A percentile compares a stretch with the other conserved stretches of the same genome.
Evolutionary conservation across 768 basidiomycete genomes (phyloP).

Genomic region (Cytidiella melzeri): DNA sequence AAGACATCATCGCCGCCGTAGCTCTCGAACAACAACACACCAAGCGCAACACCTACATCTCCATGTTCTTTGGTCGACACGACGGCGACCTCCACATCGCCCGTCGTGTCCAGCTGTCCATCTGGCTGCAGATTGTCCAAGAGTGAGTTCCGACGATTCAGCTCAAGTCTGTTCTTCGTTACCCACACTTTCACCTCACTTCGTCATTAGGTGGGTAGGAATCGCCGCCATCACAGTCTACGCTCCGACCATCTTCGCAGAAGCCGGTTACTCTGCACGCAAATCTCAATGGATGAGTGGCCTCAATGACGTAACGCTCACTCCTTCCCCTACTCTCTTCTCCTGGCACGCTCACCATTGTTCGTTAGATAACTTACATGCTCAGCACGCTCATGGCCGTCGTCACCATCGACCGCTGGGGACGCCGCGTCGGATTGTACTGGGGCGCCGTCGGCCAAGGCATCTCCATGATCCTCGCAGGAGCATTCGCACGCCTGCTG

Average conservation of each 20-base stretch:
- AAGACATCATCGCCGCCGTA: slow-evolving; percentile 34
- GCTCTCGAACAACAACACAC: slow-evolving; percentile 35
- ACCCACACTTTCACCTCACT: too few species aligned
- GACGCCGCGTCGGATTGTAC: slow-evolving; percentile 38
- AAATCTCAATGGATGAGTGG: slow-evolving; percentile 41
- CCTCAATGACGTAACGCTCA: slow-evolving; percentile 32
- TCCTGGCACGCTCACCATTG: not conserved
- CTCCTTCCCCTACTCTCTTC: not conserved
- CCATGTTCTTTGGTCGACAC: slow-evolving; percentile 37
- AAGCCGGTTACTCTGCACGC: slow-evolving; percentile 36
- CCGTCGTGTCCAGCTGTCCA: slow-evolving; percentile 35
- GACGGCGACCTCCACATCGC: slow-evolving; percentile 37
- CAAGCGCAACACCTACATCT: slow-evolving; percentile 36
- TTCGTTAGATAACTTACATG: slow-evolving; percentile 37
- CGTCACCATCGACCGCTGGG: slow-evolving; percentile 38
- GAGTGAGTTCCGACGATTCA: slow-evolving; percentile 32
- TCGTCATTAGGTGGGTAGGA: slow-evolving; percentile 33
- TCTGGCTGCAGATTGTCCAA: slow-evolving; percentile 42
- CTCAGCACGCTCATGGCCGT: slow-evolving; percentile 35
- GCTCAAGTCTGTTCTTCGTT: too few species aligned
- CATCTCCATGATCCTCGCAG: slow-evolving; percentile 32
- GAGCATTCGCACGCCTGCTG: slow-evolving; percentile 35
- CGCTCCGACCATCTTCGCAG: slow-evolving; percentile 38
- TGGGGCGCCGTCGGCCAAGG: slow-evolving; percentile 41
- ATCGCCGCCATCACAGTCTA: slow-evolving; percentile 42